Base-by-base conservation (phyloP, 169 alveolate genomes). In the Toxoplasma gondii region DNA sequence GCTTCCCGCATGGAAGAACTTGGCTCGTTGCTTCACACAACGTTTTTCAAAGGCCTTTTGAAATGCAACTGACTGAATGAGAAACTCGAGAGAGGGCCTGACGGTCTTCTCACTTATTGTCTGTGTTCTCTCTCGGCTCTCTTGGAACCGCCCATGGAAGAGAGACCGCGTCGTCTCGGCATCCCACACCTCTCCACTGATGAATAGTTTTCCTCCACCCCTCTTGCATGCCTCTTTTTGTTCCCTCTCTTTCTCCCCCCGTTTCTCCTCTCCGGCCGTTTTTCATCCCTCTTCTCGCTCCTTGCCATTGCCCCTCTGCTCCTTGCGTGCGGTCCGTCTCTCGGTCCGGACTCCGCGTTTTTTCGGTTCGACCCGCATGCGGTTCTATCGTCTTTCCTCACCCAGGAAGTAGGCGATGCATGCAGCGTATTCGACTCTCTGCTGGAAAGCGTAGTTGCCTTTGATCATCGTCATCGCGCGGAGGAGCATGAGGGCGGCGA, bases 401-500 rank as follows among this genome's bases (percentile, higher is more conserved):
- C 93, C 93, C 38, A 91, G 94, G 94, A 80, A 91, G 91, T 81
- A 81, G 53, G 82, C 31, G 34, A 91, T 83, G 34, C 82, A 78
- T 22, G 91, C 94, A n/a, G 87, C 91, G 64, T 91, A 91, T 34
- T 91, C 94, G n/a, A 78, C 49, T 27, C 94, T 91, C 67, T 81
- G 41, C 45, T 91, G 88, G 31, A 91, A 80, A 43, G 58, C 43
- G 54, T 53, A 22, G 83, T 91, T 91, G 12, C 94, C 94, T 43
- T 88, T 82, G 84, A 91, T 78, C 70, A 91, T 53, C 91, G 87
- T 82, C 94, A 91, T 91, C 91, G 87, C 78, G 29, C 94, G 49
- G 58, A 91, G 49, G 22, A 81, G 90, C 94, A 91, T 91, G 44
- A 91, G 94, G 24, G 94, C 67, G 38, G 91, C 94, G 16, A 91